Percentiles rank a stretch among this genome's conserved stretches.
phyloP scores from a whole-genome alignment of 768 basidiomycete species.

The Lactarius tabidus region DNA sequence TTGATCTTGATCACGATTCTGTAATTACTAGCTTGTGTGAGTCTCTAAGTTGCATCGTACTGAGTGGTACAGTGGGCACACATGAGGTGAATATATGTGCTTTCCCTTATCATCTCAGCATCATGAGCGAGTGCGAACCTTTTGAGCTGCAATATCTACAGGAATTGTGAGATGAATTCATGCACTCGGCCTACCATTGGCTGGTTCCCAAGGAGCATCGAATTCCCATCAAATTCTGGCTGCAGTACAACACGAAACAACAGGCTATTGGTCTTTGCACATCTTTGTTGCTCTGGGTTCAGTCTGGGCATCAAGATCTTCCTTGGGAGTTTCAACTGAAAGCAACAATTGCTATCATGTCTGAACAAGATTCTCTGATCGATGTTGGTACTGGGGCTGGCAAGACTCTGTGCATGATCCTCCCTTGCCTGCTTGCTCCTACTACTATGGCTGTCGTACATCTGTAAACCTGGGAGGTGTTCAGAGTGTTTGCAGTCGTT shows the following conservation, averaged over 20 bases:
- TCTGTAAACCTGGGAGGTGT: too few species aligned
- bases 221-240: not conserved
- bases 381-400: not conserved
- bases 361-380: not conserved
- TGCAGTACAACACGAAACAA: not conserved
- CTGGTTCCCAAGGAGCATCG: not conserved
- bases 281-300: not conserved
- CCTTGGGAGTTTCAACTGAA: not conserved
- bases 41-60: too few species aligned
- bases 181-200: not conserved
- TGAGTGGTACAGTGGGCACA: too few species aligned
- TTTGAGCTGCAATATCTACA: not conserved
- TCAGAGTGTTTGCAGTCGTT: too few species aligned
- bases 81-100: too few species aligned
- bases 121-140: too few species aligned
- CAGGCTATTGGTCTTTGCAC: not conserved
- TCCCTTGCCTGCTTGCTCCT: not conserved
- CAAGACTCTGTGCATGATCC: not conserved
- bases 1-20: too few species aligned
- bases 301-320: not conserved
- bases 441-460: not conserved
- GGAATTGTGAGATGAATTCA: not conserved
- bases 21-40: too few species aligned
- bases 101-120: too few species aligned
- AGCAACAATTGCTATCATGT: not conserved